Evolutionary conservation across 371 early-diverging fungal species (phyloP), one percentile per base, ranked within the genome.

Genomic region (Syncephalastrum monosporum): DNA sequence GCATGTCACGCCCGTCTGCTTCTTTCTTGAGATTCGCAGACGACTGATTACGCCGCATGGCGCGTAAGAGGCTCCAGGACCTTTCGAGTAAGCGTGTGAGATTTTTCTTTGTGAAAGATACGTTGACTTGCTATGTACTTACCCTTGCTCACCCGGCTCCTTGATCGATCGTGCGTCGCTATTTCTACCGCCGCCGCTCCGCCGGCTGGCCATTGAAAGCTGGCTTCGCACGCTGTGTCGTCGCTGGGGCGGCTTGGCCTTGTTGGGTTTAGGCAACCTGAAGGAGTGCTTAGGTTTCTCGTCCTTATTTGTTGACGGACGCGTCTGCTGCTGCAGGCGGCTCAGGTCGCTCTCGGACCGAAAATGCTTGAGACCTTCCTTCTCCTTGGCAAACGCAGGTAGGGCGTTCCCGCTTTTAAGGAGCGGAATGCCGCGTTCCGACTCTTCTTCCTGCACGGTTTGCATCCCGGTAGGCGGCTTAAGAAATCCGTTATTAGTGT

Each of bases 311-410:
- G 38, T 3, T 7, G 7, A 29, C n/a, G 47, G 50, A 12, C 13
- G 51, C 16, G 29, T 29, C 29, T 52, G 52, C 27, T 13, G 68
- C 60, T 8, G 53, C 47, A 76, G 50, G 8, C 61, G 57, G 19
- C 61, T 47, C 2, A 73, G 55, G 33, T 76, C 77, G n/a, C 62
- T 67, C 53, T 76, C 76, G 0, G 76, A 76, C 29, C 67, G 61
- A 53, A 67, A 60, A 10, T 61, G 65, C 41, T 67, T 72, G 4
- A 72, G 42, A 15, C 52, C 21, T 27, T 49, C n/a, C 15, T 29
- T 17, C 16, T 54, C 43, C 12, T 25, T 2, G 25, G 25, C 46
- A 19, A 55, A 17, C 12, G 5, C 6, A 1, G 25, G 49, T 8
- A 14, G 24, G 53, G 8, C 47, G 5, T 47, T 4, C 25, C 16